Conservation (phyloP, 495 filamentous ascomycete genomes). For the Podospora pseudopauciseta region DNA sequence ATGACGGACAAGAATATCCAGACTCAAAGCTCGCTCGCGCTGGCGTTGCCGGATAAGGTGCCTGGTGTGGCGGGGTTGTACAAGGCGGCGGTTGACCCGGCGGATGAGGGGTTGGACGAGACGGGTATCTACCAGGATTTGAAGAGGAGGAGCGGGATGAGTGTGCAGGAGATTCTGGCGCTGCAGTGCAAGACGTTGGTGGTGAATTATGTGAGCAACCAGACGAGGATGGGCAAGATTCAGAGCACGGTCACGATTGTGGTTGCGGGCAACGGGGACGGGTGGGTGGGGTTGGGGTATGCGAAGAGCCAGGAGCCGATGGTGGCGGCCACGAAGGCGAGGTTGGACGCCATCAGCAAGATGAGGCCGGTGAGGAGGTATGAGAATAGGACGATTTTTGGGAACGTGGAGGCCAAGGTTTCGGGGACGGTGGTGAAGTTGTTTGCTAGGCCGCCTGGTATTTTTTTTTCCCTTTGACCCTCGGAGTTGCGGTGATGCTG, state of each 20-base stretch:
- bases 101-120: constrained; percentile 41
- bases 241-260: constrained; percentile 61
- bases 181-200: constrained; percentile 66
- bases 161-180: constrained; percentile 48
- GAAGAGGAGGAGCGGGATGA: constrained; percentile 67
- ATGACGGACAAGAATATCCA: constrained; percentile 33
- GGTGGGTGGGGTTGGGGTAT: constrained; percentile 82
- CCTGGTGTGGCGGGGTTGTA: constrained; percentile 46
- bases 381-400: constrained; percentile 86
- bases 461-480: constrained; percentile 27
- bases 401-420: constrained; percentile 77
- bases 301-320: constrained; percentile 73
- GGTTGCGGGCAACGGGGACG: constrained; percentile 80
- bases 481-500: not conserved
- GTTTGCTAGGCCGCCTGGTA: constrained; percentile 82
- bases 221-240: constrained; percentile 95
- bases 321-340: constrained; percentile 63
- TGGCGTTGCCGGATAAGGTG: constrained; percentile 41
- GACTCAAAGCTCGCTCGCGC: constrained; percentile 39
- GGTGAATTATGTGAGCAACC: constrained; percentile 71
- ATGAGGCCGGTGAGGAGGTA: constrained; percentile 86
- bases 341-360: constrained; percentile 73
- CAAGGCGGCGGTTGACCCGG: constrained; percentile 44
- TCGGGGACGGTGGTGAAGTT: constrained; percentile 78
- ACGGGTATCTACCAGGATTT: constrained; percentile 47